Base-by-base conservation (phyloP, 2,329 filamentous ascomycete species). In the Emmonsiellopsis sp. region DNA sequence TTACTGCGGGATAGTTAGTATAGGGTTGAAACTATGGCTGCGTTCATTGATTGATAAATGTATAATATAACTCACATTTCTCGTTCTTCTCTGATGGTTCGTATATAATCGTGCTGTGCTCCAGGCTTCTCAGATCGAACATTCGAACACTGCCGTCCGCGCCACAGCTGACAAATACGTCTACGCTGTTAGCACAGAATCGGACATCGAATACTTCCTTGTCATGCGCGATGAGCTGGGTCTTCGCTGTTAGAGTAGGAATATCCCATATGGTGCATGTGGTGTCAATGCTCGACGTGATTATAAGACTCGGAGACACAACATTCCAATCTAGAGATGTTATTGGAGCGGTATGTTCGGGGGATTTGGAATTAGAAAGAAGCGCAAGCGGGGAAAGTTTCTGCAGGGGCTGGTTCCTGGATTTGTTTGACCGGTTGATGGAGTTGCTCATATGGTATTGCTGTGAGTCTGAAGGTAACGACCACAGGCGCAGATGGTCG, bases 181-280 rank as follows among this genome's bases (percentile, higher is more conserved):
- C 93, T n/a, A 95, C 89, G 62, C 90, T 96, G 61, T 95, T 93
- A 48, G 93, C 93, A 72, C 93, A 98, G 73, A 98, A 98, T 17
- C 93, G 85, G 47, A 98, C 93, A 68, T 98, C 93, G 65, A 95
- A 98, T 5, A 98, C 93, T 71, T 98, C 93, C 71, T 97, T 97
- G 73, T 98, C 93, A 69, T 98, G 93, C 17, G 93, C 93, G 71
- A 98, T 98, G 45, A 98, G 77, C 69, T 98, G 93, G 2, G 93
- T 98, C 74, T 98, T 98, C 51, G 93, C 93, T 0, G 93, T 98
- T 57, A 98, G 77, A 1, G 93, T 96, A 3, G 93, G 93, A 53
- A 98, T 98, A 68, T 98, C 93, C 93, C 93, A 98, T 60, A 98
- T 98, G 4, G 93, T 98, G 73, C 93, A 98, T 5, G 93, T 98